Percentiles rank a stretch among this genome's conserved stretches.
phyloP scores from a whole-genome alignment of 352 stramenopile species.

The Globisporangium uncinulatum region DNA sequence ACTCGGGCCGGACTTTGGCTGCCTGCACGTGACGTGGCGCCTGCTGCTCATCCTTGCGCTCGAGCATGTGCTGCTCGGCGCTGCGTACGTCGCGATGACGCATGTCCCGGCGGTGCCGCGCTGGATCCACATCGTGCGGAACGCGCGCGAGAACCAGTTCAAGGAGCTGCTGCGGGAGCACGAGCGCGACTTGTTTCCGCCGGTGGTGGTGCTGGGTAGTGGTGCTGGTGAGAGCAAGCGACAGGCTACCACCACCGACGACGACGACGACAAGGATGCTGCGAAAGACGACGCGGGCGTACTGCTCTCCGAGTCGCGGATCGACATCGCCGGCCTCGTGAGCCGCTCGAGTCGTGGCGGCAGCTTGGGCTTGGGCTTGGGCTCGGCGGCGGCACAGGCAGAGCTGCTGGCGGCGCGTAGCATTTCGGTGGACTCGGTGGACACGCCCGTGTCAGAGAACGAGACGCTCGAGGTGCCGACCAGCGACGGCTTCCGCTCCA shows the following conservation, averaged over 20 bases:
- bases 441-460: constrained; percentile 27
- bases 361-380: neutral
- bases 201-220: neutral
- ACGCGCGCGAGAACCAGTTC: constrained; percentile 53
- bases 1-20: constrained; percentile 59
- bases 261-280: constrained; percentile 7
- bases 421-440: constrained; percentile 39
- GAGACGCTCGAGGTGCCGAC: constrained; percentile 38
- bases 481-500: constrained; percentile 44
- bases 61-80: constrained; percentile 46
- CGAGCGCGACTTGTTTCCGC: constrained; percentile 44
- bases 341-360: constrained; percentile 7
- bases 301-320: constrained; percentile 26
- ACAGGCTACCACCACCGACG: neutral
- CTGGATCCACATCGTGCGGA: constrained; percentile 53
- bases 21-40: constrained; percentile 51
- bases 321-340: constrained; percentile 14
- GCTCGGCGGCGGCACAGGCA: neutral
- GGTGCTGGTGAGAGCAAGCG: neutral
- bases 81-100: constrained; percentile 51
- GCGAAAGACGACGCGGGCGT: constrained; percentile 2
- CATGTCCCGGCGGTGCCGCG: constrained; percentile 41
- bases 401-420: constrained; percentile 11
- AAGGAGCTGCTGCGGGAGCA: constrained; percentile 48
- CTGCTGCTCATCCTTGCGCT: constrained; percentile 51